Evolutionary conservation across 2,329 filamentous ascomycete species (phyloP).

Genomic region (Immersiporthe knoxdaviesiana): DNA sequence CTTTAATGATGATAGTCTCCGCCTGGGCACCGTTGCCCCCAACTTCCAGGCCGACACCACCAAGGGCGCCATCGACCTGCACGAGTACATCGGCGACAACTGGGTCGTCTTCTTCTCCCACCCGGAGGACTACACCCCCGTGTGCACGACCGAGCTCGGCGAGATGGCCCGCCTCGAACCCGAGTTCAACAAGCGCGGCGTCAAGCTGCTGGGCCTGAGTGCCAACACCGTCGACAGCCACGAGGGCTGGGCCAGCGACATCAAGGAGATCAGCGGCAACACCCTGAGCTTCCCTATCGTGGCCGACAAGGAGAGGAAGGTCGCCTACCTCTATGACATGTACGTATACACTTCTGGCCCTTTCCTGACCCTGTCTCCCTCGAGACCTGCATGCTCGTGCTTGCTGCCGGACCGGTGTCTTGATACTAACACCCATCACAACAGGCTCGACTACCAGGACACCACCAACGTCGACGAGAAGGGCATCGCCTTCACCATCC

Average conservation of each 20-base stretch:
- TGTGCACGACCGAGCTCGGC: slow-evolving; percentile 94
- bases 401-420: neutral
- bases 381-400: neutral
- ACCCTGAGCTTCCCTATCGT: slow-evolving; percentile 78
- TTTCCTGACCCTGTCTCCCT: neutral
- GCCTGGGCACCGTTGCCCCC: slow-evolving; percentile 69
- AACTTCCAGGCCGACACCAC: slow-evolving; percentile 87
- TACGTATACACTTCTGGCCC: slow-evolving; percentile 42
- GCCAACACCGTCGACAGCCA: slow-evolving; percentile 87
- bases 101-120: slow-evolving; percentile 87
- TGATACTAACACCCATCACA: neutral
- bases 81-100: slow-evolving; percentile 76
- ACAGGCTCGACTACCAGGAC: slow-evolving; percentile 77
- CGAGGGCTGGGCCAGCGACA: slow-evolving; percentile 88
- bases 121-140: slow-evolving; percentile 89
- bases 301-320: slow-evolving; percentile 76
- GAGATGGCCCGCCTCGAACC: slow-evolving; percentile 88
- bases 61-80: slow-evolving; percentile 77
- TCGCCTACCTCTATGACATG: slow-evolving; percentile 80
- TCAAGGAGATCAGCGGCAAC: slow-evolving; percentile 75
- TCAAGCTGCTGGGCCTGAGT: slow-evolving; percentile 88
- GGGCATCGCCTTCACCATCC: slow-evolving; percentile 90
- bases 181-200: slow-evolving; percentile 83
- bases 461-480: slow-evolving; percentile 79
- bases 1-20: slow-evolving; percentile 56